A percentile compares a stretch with the other conserved stretches of the same genome.
phyloP scores from a whole-genome alignment of 345 rosid species.

The Salix purpurea region DNA sequence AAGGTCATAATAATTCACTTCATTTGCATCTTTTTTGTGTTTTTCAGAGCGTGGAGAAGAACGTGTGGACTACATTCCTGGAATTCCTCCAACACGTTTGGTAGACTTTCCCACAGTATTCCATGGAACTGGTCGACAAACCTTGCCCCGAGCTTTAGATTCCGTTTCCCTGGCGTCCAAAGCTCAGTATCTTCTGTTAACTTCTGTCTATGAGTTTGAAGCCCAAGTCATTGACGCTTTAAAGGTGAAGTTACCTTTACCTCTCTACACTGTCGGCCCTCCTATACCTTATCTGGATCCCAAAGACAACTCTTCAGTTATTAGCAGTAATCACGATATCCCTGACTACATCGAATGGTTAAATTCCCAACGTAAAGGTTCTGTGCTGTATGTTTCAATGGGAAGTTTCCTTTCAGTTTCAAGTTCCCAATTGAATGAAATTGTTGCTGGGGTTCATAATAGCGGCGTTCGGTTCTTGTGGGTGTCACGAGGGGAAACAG shows the following conservation, averaged over 20 bases:
- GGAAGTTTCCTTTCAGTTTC: slow-evolving; percentile 26
- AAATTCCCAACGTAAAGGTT: slow-evolving; percentile 18
- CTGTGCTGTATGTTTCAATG: slow-evolving; percentile 26
- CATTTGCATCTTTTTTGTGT: neutral
- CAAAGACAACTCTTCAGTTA: neutral
- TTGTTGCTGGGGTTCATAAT: slow-evolving; percentile 6
- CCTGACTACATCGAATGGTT: slow-evolving; percentile 14
- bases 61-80: slow-evolving; percentile 37
- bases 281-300: slow-evolving; percentile 12
- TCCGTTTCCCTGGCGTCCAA: slow-evolving; percentile 12
- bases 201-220: slow-evolving; percentile 29
- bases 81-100: slow-evolving; percentile 25
- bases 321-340: neutral
- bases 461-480: slow-evolving; percentile 20
- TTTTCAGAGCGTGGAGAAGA: slow-evolving; percentile 22
- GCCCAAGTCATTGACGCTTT: slow-evolving; percentile 19
- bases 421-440: slow-evolving; percentile 18
- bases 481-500: slow-evolving; percentile 14
- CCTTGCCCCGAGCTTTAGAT: neutral
- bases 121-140: neutral
- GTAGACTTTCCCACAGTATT: slow-evolving; percentile 24
- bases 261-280: slow-evolving; percentile 21
- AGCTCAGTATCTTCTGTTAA: slow-evolving; percentile 32
- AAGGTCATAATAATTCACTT: no score
- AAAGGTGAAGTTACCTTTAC: slow-evolving; percentile 3